A percentile compares a stretch with the other conserved stretches of the same genome.
These are phyloP conservation scores for Juncus effusus DNA, from an alignment of 176 grass and related monocot genomes.

Conservation along the genomic window DNA sequence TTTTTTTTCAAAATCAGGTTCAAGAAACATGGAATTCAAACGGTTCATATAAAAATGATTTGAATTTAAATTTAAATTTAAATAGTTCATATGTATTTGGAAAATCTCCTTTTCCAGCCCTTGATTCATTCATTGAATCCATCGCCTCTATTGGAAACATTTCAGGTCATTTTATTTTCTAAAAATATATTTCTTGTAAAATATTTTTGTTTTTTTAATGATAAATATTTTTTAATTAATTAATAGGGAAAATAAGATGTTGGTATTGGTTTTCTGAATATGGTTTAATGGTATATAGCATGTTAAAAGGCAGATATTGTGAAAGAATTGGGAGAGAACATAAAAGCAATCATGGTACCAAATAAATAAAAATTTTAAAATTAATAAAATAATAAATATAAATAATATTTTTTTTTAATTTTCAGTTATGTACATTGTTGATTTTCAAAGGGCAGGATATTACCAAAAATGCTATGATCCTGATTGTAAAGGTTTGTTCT, in stretches of 20 bases:
- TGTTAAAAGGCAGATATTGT: conserved; percentile 83
- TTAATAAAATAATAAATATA: neutral
- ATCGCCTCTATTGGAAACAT: conserved; percentile 72
- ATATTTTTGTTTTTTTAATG: neutral
- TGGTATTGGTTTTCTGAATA: conserved; percentile 10
- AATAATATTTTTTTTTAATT: conserved; percentile 3
- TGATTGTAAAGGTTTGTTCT: conserved; percentile 67
- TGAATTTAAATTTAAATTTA: conserved; percentile 66
- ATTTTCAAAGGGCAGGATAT: conserved; percentile 43
- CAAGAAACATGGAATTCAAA: conserved; percentile 39
- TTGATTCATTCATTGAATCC: conserved; percentile 82
- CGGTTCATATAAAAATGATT: neutral
- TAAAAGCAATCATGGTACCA: conserved; percentile 90
- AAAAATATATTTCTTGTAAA: neutral
- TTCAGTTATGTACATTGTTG: conserved; percentile 58
- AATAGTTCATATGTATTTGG: conserved; percentile 40
- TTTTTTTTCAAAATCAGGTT: conserved; percentile 43
- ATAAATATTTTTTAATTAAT: conserved; percentile 25
- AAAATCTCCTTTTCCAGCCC: conserved; percentile 86
- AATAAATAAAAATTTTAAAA: neutral
- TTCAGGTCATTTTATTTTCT: conserved; percentile 51
- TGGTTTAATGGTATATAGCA: conserved; percentile 66
- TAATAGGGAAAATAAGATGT: conserved; percentile 7
- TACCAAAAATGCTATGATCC: conserved; percentile 98
- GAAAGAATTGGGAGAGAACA: conserved; percentile 95